Evolutionary conservation across 768 basidiomycete genomes (phyloP).

Genomic region (Leucogyrophana mollusca): DNA sequence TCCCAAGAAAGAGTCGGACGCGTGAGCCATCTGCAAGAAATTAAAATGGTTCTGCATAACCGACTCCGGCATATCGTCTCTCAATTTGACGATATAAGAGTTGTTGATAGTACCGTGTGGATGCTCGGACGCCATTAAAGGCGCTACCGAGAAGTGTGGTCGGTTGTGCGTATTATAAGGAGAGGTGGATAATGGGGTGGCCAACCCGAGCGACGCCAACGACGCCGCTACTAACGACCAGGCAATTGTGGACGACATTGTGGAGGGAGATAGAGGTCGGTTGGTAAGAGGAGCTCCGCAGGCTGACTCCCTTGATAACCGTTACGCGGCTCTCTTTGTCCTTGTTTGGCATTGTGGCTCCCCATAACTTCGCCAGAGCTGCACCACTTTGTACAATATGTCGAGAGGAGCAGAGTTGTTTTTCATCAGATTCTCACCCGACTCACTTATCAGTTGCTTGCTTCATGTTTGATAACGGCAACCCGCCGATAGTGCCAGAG

Average conservation of each 20-base stretch:
- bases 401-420: too few relatives aligned
- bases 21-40: slow-evolving; percentile 66
- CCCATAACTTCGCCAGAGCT: neutral
- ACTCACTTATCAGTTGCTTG: too few relatives aligned
- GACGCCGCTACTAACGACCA: slow-evolving; percentile 37
- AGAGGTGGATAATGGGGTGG: slow-evolving; percentile 46
- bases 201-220: slow-evolving; percentile 32
- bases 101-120: slow-evolving; percentile 77
- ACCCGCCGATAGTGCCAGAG: too few relatives aligned
- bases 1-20: slow-evolving; percentile 49
- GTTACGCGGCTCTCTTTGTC: slow-evolving; percentile 16
- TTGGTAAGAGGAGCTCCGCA: slow-evolving; percentile 1
- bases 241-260: slow-evolving; percentile 33
- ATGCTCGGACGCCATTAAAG: slow-evolving; percentile 56
- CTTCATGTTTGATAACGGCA: too few relatives aligned
- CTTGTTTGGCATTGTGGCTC: slow-evolving; percentile 28
- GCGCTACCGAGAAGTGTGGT: slow-evolving; percentile 55
- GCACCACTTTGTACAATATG: too few relatives aligned
- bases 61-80: slow-evolving; percentile 57
- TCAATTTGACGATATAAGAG: slow-evolving; percentile 94
- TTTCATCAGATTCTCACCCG: too few relatives aligned
- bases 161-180: slow-evolving; percentile 33
- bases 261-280: slow-evolving; percentile 16
- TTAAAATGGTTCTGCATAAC: slow-evolving; percentile 76
- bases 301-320: slow-evolving; percentile 21